Evolutionary conservation across 2,329 filamentous ascomycete genomes (phyloP), one percentile per base, ranked within the genome.

Genomic region (Ceratocystis eucalypticola): DNA sequence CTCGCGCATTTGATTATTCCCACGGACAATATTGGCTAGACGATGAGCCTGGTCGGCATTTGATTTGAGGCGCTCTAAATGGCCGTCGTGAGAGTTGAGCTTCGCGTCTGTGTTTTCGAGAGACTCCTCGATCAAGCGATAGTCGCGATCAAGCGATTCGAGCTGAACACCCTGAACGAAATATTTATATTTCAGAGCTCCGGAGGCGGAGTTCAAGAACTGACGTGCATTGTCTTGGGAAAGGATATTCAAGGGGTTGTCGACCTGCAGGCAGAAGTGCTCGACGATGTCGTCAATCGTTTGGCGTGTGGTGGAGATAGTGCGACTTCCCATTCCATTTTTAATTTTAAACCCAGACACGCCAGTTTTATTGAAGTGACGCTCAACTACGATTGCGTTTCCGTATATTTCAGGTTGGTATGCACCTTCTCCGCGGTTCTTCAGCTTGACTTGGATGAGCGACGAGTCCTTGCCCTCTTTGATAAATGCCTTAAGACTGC

Each of bases 161-260:
- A 99, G 82, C 71, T 97, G 92, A 0, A 96, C 95, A 30, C 94
- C 94, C 71, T 92, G 91, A 68, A 96, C 83, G 73, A 99, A 99
- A 72, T 96, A 96, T 70, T 90, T 94, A 80, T 97, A 99, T 74
- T 99, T 99, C 68, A 93, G 86, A 2, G 83, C 78, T 0, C 91
- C 84, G 1, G 85, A 88, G 12, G 94, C 93, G 45, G 87, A 84
- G 72, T 93, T 96, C 55, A 99, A 81, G 71, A 99, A 99, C 67
- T 96, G 89, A 10, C 94, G 86, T 10, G 94, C 94, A 75, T 92
- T 91, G 73, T 99, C 94, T 75, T 99, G 94, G 0, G 92, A 96
- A 20, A 99, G 80, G 5, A 97, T 89, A 68, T 95, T 97, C 78
- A 99, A 87, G 0, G 94, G 94, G 71, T 99, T 99, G 73, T 97